Evolutionary conservation across 768 basidiomycete genomes (phyloP).

Genomic region (Butyriboletus loyo): DNA sequence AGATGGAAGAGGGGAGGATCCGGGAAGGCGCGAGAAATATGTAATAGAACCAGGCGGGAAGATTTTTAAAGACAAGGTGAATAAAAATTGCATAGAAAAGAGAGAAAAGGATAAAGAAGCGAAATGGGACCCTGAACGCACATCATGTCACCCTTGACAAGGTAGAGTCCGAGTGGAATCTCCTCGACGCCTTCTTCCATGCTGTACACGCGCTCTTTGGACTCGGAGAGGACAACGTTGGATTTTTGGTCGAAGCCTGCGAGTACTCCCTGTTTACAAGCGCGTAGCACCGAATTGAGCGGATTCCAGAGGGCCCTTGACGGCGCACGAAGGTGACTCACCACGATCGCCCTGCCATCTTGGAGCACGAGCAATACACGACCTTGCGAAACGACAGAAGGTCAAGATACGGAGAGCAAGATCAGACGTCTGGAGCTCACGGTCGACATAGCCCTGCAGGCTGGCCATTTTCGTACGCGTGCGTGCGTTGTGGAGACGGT

Average conservation of each 20-base stretch:
- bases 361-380: conserved; percentile 92
- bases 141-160: conserved; percentile 99
- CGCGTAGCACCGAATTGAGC: not conserved
- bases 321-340: conserved; percentile 37
- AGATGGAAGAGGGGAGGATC: not conserved
- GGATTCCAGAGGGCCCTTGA: not conserved
- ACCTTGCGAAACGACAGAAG: conserved; percentile 40
- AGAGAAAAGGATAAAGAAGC: not conserved
- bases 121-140: conserved; percentile 40
- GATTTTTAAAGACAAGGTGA: not conserved
- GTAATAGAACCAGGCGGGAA: not conserved
- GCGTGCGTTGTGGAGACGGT: conserved; percentile 9
- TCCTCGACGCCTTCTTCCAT: conserved; percentile 92
- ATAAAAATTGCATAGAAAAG: not conserved
- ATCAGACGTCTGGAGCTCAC: conserved; percentile 38
- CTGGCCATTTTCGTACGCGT: conserved; percentile 62
- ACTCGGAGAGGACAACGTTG: conserved; percentile 92
- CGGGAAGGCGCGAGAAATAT: not conserved
- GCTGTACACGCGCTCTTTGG: conserved; percentile 90
- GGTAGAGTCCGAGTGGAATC: conserved; percentile 89
- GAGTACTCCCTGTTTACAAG: conserved; percentile 68
- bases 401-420: not conserved
- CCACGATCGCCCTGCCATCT: conserved; percentile 93
- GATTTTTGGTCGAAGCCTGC: conserved; percentile 94
- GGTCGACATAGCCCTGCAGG: conserved; percentile 90